These are phyloP conservation scores for Pythium plurisporium DNA, from an alignment of 352 stramenopile genomes.

Conservation along the genomic window DNA sequence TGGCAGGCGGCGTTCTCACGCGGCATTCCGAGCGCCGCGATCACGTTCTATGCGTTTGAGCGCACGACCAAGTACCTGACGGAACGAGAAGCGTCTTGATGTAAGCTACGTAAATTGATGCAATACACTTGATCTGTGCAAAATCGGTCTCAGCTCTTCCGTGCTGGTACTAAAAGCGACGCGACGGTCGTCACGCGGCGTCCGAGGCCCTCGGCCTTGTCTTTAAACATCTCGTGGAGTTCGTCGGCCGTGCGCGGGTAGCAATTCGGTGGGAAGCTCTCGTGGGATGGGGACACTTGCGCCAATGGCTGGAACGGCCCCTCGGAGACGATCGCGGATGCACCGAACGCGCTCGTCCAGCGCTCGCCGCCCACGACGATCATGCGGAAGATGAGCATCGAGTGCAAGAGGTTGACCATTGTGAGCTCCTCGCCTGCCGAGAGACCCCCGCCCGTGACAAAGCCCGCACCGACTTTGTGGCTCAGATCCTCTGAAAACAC, in stretches of 20 bases:
- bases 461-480: conserved; percentile 81
- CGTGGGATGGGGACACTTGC: conserved; percentile 11
- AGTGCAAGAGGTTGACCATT: conserved; percentile 83
- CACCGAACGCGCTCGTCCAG: conserved; percentile 85
- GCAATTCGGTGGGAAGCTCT: conserved; percentile 45
- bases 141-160: too few species aligned
- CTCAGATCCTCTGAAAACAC: conserved; percentile 65
- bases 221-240: conserved; percentile 72
- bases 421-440: conserved; percentile 81
- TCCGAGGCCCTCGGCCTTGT: conserved; percentile 76
- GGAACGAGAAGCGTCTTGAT: conserved; percentile 17
- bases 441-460: conserved; percentile 79
- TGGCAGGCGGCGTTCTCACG: conserved; percentile 80
- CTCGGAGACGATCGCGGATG: conserved; percentile 75
- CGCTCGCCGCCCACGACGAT: conserved; percentile 77
- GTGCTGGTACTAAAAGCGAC: too few species aligned
- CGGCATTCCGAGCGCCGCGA: conserved; percentile 66
- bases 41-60: conserved; percentile 81
- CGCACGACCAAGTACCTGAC: conserved; percentile 51
- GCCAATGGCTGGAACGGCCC: conserved; percentile 44
- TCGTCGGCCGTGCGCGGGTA: conserved; percentile 51
- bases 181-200: conserved; percentile 58
- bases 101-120: not conserved
- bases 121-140: too few species aligned
- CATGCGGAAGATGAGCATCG: conserved; percentile 87